Evolutionary conservation across 352 stramenopile genomes (phyloP), one percentile per base, ranked within the genome.

Genomic region (Phytopythium oedochilum): DNA sequence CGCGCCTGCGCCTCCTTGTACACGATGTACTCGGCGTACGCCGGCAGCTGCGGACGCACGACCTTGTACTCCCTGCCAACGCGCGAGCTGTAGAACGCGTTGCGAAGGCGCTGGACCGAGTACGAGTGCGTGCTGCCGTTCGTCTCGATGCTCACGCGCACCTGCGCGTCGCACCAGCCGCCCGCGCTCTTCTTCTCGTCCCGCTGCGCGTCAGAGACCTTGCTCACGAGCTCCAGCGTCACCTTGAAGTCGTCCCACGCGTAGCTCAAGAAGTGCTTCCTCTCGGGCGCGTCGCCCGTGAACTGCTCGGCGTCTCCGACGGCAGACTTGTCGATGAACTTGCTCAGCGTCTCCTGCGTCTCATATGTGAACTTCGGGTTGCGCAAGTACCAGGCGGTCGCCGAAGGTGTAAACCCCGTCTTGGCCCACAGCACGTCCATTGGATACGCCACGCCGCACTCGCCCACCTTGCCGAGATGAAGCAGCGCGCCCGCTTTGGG

Each of bases 11-110:
- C 63, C 60, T 85, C 72, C 35, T 85, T 61, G 73, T 85, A 85
- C 52, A 88, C 78, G 54, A 88, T 81, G 39, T 74, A 66, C 51
- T 88, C 78, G 38, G 78, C 75, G 62, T 86, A 74, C 28, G 49
- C n/a, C 6, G 32, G 35, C n/a, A 70, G 39, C 14, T 57, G 51
- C 4, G 53, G 48, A 20, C 63, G 58, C 15, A 65, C 55, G 26
- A 70, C 34, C 3, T 44, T 57, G 34, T 47, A 73, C 3, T 59
- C 62, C 17, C 60, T 36, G 3, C 28, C 46, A 10, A 73, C 45
- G 25, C 55, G 45, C 32, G 52, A 52, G 7, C 36, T 55, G 18
- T 39, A 65, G 50, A 65, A 57, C 15, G 65, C 60, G 54, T 87
- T 87, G 49, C 73, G 75, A 53, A 85, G 77, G 2, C 79, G 70